phyloP scores from a whole-genome alignment of 2,329 filamentous ascomycete genomes.

The Neobulgaria alba region DNA sequence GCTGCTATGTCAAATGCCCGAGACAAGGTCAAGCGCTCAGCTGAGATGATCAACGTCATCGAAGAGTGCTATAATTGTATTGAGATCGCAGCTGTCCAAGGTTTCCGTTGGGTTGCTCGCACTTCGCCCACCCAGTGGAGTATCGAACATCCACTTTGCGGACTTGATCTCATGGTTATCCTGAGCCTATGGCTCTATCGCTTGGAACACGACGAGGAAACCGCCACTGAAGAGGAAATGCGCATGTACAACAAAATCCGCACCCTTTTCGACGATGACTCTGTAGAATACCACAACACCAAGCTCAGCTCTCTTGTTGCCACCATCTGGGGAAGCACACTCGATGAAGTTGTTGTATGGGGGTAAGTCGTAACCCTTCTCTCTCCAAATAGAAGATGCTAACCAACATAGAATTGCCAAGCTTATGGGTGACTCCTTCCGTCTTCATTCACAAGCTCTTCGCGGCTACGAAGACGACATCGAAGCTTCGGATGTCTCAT shows the following conservation, averaged over 20 bases:
- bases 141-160: conserved; percentile 92
- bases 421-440: conserved; percentile 97
- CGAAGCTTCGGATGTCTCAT: conserved; percentile 59
- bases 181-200: conserved; percentile 97
- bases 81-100: conserved; percentile 87
- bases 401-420: conserved; percentile 67
- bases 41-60: conserved; percentile 98
- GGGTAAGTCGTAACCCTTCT: conserved; percentile 60
- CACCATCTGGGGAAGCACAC: conserved; percentile 92
- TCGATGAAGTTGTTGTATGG: conserved; percentile 98
- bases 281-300: conserved; percentile 69
- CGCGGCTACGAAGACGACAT: conserved; percentile 87
- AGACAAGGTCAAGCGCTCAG: conserved; percentile 87
- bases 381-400: conserved; percentile 27
- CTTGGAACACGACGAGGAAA: conserved; percentile 97
- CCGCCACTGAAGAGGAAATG: conserved; percentile 73
- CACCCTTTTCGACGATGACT: conserved; percentile 82
- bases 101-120: conserved; percentile 95
- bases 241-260: conserved; percentile 90
- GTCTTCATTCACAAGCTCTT: conserved; percentile 88
- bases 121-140: conserved; percentile 99
- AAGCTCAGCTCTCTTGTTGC: conserved; percentile 94
- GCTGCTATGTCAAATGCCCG: conserved; percentile 92
- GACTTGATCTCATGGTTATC: conserved; percentile 95
- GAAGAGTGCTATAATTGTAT: conserved; percentile 97